Evolutionary conservation across 73 alveolate genomes (phyloP).

Genomic region (Blepharisma stoltei): DNA sequence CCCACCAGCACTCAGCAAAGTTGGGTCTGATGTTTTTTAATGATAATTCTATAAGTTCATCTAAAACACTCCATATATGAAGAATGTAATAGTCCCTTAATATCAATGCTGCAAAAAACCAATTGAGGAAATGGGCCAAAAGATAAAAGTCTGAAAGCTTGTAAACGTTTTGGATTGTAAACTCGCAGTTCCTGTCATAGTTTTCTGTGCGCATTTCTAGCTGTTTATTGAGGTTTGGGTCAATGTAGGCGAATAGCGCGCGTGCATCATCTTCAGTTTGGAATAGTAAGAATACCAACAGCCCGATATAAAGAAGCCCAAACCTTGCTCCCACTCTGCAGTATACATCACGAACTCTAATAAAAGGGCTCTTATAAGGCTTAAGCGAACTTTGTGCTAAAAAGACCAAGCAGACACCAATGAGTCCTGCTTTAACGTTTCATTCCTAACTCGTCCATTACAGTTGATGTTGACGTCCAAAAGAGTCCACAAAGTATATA

Average conservation of each 20-base stretch:
- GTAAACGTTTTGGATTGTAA: conserved; percentile 49
- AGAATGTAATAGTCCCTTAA: conserved; percentile 67
- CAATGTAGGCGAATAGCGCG: conserved; percentile 46
- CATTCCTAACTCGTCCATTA: background rate
- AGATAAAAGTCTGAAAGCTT: conserved; percentile 70
- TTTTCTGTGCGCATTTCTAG: conserved; percentile 65
- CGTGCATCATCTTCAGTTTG: conserved; percentile 58
- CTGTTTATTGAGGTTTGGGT: conserved; percentile 43
- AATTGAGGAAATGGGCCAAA: conserved; percentile 66
- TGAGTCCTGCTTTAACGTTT: conserved; percentile 23
- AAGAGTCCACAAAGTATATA: background rate
- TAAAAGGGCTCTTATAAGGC: conserved; percentile 51
- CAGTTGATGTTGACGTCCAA: background rate
- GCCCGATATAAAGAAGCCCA: conserved; percentile 38
- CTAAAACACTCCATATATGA: conserved; percentile 79
- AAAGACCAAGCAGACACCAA: conserved; percentile 28
- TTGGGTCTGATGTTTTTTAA: conserved; percentile 62
- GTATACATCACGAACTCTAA: conserved; percentile 32
- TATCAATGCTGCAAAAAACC: conserved; percentile 77
- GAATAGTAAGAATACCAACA: conserved; percentile 49
- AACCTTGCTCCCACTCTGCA: conserved; percentile 54
- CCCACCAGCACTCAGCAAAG: conserved; percentile 81
- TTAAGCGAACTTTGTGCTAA: conserved; percentile 44
- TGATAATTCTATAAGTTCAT: conserved; percentile 69
- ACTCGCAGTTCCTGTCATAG: conserved; percentile 71